These are phyloP conservation scores for Backusella circina DNA, from an alignment of 192 early-diverging fungal genomes.

Conservation along the genomic window DNA sequence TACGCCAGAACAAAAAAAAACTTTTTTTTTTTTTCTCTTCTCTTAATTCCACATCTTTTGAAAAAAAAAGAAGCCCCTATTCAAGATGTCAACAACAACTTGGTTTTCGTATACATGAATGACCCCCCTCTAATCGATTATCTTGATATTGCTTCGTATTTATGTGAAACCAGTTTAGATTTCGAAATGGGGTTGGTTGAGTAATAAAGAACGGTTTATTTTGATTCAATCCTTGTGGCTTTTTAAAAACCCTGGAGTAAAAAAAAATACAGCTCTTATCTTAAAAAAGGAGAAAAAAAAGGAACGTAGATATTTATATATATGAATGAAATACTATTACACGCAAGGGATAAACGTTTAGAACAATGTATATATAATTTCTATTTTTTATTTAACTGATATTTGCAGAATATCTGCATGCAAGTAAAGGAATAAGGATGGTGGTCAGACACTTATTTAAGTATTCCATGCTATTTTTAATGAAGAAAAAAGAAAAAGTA, in stretches of 20 bases:
- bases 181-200: not conserved
- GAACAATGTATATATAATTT: not conserved
- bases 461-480: not conserved
- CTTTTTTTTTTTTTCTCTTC: not conserved
- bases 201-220: not conserved
- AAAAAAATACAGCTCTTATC: not conserved
- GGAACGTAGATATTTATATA: no score
- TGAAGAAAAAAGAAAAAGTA: not conserved
- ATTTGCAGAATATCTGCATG: not conserved
- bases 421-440: not conserved
- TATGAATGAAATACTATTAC: not conserved
- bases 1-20: not conserved
- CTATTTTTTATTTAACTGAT: not conserved
- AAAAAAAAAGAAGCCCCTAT: not conserved
- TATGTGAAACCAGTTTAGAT: not conserved
- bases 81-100: not conserved
- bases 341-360: not conserved
- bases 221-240: not conserved
- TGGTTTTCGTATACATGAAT: not conserved
- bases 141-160: not conserved
- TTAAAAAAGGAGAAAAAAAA: not conserved
- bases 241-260: not conserved
- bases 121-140: not conserved
- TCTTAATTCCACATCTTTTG: no score
- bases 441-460: not conserved